Percentiles rank a stretch among this genome's conserved stretches.
These are phyloP conservation scores for Lycium barbarum DNA, from an alignment of 257 asterid species.

Conservation along the genomic window DNA sequence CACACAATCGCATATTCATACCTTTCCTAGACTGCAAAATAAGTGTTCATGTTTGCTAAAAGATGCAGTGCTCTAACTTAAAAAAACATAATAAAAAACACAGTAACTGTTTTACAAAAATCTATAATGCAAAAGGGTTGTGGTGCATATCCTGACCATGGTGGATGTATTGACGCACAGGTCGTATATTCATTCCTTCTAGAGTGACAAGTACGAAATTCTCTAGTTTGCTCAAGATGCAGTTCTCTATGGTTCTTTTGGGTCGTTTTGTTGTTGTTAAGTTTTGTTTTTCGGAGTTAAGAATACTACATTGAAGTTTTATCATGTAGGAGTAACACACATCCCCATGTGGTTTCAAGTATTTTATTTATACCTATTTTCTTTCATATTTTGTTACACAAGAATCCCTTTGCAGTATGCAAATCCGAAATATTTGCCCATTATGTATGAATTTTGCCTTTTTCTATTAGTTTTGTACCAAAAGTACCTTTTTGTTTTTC, in stretches of 20 bases:
- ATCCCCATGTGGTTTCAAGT: not conserved
- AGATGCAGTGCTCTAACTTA: not conserved
- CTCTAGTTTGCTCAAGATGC: not conserved
- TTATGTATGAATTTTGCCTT: conserved; percentile 2
- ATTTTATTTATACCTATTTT: not conserved
- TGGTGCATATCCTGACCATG: not conserved
- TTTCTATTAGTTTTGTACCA: not conserved
- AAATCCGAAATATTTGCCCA: not conserved
- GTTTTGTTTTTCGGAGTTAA: not conserved
- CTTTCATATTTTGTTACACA: not conserved
- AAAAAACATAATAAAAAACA: not conserved
- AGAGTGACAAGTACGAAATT: not conserved
- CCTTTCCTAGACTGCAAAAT: not conserved
- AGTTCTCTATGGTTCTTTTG: not conserved
- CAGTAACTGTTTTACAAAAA: not conserved
- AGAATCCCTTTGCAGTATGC: conserved; percentile 6
- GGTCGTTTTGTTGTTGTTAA: not conserved
- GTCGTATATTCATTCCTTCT: not conserved
- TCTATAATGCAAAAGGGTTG: not conserved
- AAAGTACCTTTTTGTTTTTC: not conserved
- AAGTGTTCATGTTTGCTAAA: not conserved
- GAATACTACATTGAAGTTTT: not conserved
- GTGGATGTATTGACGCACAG: not conserved
- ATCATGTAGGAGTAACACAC: not conserved
- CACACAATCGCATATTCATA: not conserved